Conservation (phyloP, 108 stramenopile genomes). For the Pseudonitzschia multistriata region DNA sequence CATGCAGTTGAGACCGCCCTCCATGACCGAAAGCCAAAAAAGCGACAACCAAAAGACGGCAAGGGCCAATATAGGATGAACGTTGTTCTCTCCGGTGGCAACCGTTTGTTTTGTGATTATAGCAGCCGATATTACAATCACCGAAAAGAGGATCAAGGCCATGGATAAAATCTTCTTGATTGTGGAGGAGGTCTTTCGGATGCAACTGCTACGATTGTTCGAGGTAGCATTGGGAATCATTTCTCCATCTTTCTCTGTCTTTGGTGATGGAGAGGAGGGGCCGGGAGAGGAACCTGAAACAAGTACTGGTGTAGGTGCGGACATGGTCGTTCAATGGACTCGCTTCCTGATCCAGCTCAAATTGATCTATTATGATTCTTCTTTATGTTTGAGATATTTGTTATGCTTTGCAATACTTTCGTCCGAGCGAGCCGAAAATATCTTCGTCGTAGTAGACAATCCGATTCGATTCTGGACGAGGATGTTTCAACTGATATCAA, state of each 20-base stretch:
- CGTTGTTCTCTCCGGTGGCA: constrained; percentile 31
- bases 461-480: too few species aligned
- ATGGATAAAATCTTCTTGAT: constrained; percentile 45
- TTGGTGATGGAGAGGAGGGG: neutral
- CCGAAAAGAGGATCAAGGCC: constrained; percentile 48
- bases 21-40: constrained; percentile 65
- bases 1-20: constrained; percentile 67
- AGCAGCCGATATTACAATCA: constrained; percentile 50
- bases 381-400: too few species aligned
- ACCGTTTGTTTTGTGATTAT: constrained; percentile 51
- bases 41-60: constrained; percentile 51
- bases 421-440: too few species aligned
- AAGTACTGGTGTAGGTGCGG: neutral
- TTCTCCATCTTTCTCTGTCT: neutral
- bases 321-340: neutral
- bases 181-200: neutral
- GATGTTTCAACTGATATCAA: too few species aligned
- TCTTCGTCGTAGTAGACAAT: too few species aligned
- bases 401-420: too few species aligned
- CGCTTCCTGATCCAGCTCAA: too few species aligned
- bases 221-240: neutral
- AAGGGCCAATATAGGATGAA: constrained; percentile 49
- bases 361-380: neutral
- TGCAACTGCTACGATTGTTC: neutral
- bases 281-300: neutral